Conservation (phyloP, 495 filamentous ascomycete genomes). For the Aspergillus campestris region DNA sequence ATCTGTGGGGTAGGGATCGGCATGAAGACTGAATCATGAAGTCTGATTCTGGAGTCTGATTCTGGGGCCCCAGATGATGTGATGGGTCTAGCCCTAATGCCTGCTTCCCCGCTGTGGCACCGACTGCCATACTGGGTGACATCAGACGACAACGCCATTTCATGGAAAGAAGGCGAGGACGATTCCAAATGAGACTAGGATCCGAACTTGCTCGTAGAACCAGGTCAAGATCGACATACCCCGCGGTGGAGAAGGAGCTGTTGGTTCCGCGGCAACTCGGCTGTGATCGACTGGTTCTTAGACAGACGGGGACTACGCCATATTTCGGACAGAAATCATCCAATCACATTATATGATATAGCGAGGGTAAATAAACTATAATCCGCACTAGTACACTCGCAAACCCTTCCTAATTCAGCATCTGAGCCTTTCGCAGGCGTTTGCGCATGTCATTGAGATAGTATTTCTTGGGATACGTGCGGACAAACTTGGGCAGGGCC, state of each 20-base stretch:
- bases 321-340: too few species aligned
- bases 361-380: not conserved
- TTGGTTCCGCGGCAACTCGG: slow-evolving; percentile 8
- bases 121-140: too few species aligned
- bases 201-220: too few species aligned
- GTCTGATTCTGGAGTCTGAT: not conserved
- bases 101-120: too few species aligned
- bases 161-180: not conserved
- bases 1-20: too few species aligned
- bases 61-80: too few species aligned
- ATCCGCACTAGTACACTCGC: not conserved
- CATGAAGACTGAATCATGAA: not conserved
- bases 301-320: too few species aligned
- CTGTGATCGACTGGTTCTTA: not conserved
- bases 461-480: slow-evolving; percentile 26
- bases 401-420: not conserved
- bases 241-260: slow-evolving; percentile 1
- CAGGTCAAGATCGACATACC: not conserved
- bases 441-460: slow-evolving; percentile 35
- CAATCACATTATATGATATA: not conserved
- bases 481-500: slow-evolving; percentile 17
- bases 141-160: too few species aligned
- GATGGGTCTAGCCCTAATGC: too few species aligned
- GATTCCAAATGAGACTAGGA: not conserved
- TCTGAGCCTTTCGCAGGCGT: slow-evolving; percentile 11